Evolutionary conservation across 129 eudicot genomes (phyloP).

Genomic region (Flaveria bidentis): DNA sequence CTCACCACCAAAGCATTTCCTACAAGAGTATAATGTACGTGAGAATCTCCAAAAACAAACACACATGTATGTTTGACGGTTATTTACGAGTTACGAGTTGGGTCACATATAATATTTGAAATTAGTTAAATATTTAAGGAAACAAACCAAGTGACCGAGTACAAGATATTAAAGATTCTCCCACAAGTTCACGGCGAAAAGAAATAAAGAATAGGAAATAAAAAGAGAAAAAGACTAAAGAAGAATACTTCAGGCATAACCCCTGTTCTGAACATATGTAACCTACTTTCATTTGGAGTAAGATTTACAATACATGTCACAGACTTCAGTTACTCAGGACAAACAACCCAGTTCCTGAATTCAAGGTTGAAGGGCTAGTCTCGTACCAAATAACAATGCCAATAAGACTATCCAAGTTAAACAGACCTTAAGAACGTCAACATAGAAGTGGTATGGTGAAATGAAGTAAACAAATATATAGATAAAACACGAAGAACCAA

Average conservation of each 20-base stretch:
- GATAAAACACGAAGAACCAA: constrained; percentile 10
- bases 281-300: not conserved
- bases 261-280: not conserved
- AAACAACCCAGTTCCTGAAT: not conserved
- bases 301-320: not conserved
- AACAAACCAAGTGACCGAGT: not conserved
- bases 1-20: constrained; percentile 92
- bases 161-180: constrained; percentile 6
- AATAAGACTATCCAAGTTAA: not conserved
- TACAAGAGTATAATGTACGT: constrained; percentile 32
- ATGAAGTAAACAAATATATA: not conserved
- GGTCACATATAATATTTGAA: not conserved
- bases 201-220: constrained; percentile 7
- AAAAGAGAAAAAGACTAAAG: not conserved
- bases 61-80: not conserved
- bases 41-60: not conserved
- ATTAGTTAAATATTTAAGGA: not conserved
- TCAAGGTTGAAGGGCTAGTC: not conserved
- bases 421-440: not conserved
- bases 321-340: too few relatives aligned
- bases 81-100: not conserved
- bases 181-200: not conserved
- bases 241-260: constrained; percentile 10
- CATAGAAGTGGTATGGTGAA: not conserved
- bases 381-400: not conserved